A percentile compares a stretch with the other conserved stretches of the same genome.
Evolutionary conservation across 2,329 filamentous ascomycete genomes (phyloP).

Genomic region (Alternaria triticina): DNA sequence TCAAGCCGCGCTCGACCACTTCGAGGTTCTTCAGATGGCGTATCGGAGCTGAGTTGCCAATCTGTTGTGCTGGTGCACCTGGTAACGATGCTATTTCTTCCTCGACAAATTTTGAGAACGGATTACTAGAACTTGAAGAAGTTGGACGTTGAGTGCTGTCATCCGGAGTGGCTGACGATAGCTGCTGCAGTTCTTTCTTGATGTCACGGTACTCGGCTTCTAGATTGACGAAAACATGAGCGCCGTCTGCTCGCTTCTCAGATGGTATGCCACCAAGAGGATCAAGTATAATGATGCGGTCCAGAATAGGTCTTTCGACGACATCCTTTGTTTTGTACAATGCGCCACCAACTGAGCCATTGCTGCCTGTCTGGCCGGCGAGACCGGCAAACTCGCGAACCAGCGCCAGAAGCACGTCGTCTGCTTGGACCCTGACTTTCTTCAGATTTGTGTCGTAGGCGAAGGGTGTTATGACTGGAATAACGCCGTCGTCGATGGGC

Average conservation of each 20-base stretch:
- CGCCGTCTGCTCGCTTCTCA: conserved; percentile 63
- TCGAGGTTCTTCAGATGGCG: conserved; percentile 74
- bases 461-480: conserved; percentile 72
- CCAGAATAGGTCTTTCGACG: conserved; percentile 60
- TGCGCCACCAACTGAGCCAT: conserved; percentile 10
- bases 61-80: conserved; percentile 23
- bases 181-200: conserved; percentile 62
- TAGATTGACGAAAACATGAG: conserved; percentile 89
- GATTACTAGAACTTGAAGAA: conserved; percentile 47
- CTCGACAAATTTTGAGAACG: conserved; percentile 53
- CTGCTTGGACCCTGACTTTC: conserved; percentile 57
- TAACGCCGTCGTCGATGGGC: conserved; percentile 70
- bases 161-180: conserved; percentile 16
- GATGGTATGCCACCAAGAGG: conserved; percentile 83
- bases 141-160: conserved; percentile 10
- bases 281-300: conserved; percentile 88
- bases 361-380: conserved; percentile 40
- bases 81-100: conserved; percentile 26
- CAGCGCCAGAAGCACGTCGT: conserved; percentile 76
- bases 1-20: conserved; percentile 72
- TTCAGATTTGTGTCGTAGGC: conserved; percentile 61
- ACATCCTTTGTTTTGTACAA: conserved; percentile 26
- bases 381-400: conserved; percentile 77
- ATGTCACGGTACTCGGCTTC: conserved; percentile 84
- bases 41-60: conserved; percentile 23